Evolutionary conservation across 2,329 filamentous ascomycete species (phyloP).

Genomic region (Dryadomyces quercus-mongolicae): DNA sequence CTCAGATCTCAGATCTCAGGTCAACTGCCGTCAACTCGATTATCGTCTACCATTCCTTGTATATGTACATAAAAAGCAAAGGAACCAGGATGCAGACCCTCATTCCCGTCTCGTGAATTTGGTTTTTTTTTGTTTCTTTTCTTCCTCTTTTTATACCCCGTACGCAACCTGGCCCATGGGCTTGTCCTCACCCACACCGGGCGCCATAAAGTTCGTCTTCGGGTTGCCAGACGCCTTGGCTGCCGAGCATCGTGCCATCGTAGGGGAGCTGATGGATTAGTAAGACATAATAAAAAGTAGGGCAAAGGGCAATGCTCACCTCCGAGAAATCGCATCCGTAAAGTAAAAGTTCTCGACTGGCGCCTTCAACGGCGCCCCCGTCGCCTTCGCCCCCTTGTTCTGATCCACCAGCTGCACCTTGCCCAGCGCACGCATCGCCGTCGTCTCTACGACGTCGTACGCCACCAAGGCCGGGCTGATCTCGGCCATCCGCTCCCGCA

Average conservation of each 20-base stretch:
- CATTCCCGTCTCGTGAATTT: constrained; percentile 14
- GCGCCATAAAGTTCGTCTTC: constrained; percentile 67
- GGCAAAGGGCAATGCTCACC: constrained; percentile 43
- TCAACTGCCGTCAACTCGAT: background rate
- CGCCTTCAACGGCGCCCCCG: constrained; percentile 64
- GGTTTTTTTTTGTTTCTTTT: no score
- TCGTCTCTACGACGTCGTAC: constrained; percentile 84
- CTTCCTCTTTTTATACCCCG: constrained; percentile 29
- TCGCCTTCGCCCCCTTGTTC: constrained; percentile 77
- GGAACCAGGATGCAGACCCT: constrained; percentile 13
- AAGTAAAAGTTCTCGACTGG: constrained; percentile 96
- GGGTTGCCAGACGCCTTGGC: constrained; percentile 76
- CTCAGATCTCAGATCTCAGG: no score
- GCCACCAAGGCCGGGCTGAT: constrained; percentile 81
- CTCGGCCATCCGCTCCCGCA: constrained; percentile 89
- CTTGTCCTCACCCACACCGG: constrained; percentile 52
- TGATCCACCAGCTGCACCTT: constrained; percentile 93
- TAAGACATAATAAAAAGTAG: background rate
- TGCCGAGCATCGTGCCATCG: constrained; percentile 94
- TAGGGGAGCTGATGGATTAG: constrained; percentile 59
- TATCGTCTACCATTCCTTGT: constrained; percentile 10
- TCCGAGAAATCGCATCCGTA: constrained; percentile 92
- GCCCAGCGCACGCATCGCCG: constrained; percentile 61
- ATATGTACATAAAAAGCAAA: constrained; percentile 15
- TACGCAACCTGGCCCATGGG: constrained; percentile 50